Base-by-base conservation (phyloP, 768 basidiomycete species). In the Lentinula lateritia region DNA sequence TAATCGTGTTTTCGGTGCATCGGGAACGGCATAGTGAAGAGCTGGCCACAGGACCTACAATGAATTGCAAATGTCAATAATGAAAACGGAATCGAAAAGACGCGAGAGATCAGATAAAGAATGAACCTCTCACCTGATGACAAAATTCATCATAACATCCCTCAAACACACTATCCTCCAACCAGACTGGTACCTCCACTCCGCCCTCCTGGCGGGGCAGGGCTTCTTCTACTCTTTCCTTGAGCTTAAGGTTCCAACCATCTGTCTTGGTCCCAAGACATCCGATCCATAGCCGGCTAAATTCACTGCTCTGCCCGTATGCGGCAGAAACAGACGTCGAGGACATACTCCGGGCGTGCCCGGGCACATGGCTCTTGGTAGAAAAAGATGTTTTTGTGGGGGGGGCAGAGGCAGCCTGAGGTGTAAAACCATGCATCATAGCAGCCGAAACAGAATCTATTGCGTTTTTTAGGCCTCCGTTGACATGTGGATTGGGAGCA, bases 91-190 rank as follows among this genome's bases (percentile, higher is more conserved):
- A 54, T 23, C 41, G 53, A 23, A 57, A 38, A 46, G 70, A n/a
- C 20, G 23, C 2, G 23, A 23, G 18, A 3, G 6, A 46, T 46
- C 18, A 8, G 5, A 23, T 61, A 63, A 72, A 66, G 67, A 79
- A 70, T 69, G 82, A 83, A 5, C 6, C 18, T 32, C 12, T 56
- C 55, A 56, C 55, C 73, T 91, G 90, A 66, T 94, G 92, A 68
- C 92, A 94, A 71, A 92, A 94, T 66, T 90, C 88, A 70, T 93
- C 91, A 65, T 94, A 94, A 68, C 84, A 88, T 54, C 84, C 84
- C 62, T 85, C 80, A 64, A 94, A 93, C 67, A 91, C 91, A 1
- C 81, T 79, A 67, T 91, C 88, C 0, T 89, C 87, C 59, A 94
- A 88, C 92, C 91, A 93, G 18, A 93, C 89, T 6, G 55, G 55